Percentiles rank a stretch among this genome's conserved stretches.
Evolutionary conservation across 2,329 filamentous ascomycete genomes (phyloP).

Genomic region (Botrytis tulipae): DNA sequence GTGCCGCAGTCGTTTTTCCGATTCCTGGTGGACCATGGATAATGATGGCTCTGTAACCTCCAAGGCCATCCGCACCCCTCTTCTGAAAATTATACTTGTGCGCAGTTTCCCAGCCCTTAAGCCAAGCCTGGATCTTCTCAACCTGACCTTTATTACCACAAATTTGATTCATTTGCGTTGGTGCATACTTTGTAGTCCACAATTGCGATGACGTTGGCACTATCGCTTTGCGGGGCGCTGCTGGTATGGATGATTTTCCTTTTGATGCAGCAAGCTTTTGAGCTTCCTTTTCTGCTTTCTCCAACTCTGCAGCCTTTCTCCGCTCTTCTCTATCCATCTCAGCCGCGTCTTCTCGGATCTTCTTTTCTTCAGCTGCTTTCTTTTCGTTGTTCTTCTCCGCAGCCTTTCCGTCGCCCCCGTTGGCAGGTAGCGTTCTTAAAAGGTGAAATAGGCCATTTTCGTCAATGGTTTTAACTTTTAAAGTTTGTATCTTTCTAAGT

Average conservation of each 20-base stretch:
- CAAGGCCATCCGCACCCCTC: constrained; percentile 79
- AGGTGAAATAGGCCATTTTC: constrained; percentile 89
- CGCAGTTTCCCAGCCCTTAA: constrained; percentile 75
- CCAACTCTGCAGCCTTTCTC: constrained; percentile 50
- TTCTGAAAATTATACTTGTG: constrained; percentile 80
- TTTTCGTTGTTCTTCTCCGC: constrained; percentile 84
- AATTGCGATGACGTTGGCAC: constrained; percentile 59
- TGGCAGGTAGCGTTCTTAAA: constrained; percentile 75
- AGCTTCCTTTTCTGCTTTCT: constrained; percentile 48
- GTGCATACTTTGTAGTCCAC: constrained; percentile 95
- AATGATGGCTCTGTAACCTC: constrained; percentile 83
- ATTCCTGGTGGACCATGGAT: constrained; percentile 94
- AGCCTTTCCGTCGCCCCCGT: constrained; percentile 83
- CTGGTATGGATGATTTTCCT: constrained; percentile 40
- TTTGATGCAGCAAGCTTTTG: constrained; percentile 36
- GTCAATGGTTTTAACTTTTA: constrained; percentile 86
- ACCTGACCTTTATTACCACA: constrained; percentile 92
- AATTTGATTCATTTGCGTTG: constrained; percentile 78
- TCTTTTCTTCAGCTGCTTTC: constrained; percentile 78
- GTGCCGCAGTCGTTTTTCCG: constrained; percentile 95
- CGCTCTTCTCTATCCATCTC: constrained; percentile 86
- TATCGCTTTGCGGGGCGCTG: constrained; percentile 43
- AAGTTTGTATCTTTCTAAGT: constrained; percentile 75
- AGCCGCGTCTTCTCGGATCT: constrained; percentile 73
- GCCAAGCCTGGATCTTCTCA: constrained; percentile 85